Percentiles rank a stretch among this genome's conserved stretches.
phyloP scores from a whole-genome alignment of 495 filamentous ascomycete genomes.

The Aspergillus nidulans region DNA sequence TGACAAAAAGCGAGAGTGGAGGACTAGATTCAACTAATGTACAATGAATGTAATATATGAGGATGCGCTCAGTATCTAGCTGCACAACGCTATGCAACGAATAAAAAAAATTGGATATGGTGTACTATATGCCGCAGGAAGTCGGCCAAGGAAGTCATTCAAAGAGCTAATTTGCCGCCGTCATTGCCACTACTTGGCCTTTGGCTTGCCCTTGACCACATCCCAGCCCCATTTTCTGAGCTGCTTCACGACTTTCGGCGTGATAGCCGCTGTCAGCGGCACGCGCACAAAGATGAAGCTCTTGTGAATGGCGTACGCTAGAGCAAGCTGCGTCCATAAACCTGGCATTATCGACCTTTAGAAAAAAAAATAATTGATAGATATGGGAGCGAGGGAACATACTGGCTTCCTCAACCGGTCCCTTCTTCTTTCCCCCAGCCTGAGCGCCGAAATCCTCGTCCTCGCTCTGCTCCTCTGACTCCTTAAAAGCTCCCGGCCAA shows the following conservation, averaged over 20 bases:
- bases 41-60: slow-evolving; percentile 25
- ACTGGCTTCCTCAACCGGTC: slow-evolving; percentile 42
- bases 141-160: background rate
- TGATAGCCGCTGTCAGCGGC: slow-evolving; percentile 81
- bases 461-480: slow-evolving; percentile 14
- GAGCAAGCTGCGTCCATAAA: slow-evolving; percentile 82
- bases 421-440: slow-evolving; percentile 27
- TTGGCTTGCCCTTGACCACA: slow-evolving; percentile 60
- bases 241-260: slow-evolving; percentile 85
- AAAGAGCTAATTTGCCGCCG: background rate
- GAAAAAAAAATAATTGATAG: background rate
- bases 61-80: slow-evolving; percentile 13
- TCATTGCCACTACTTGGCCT: slow-evolving; percentile 24
- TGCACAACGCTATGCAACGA: slow-evolving; percentile 26
- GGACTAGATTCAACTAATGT: slow-evolving; percentile 39
- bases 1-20: slow-evolving; percentile 24
- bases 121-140: background rate
- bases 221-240: slow-evolving; percentile 81
- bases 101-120: slow-evolving; percentile 1
- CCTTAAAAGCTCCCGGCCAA: slow-evolving; percentile 21
- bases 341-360: slow-evolving; percentile 35
- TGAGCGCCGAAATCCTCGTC: slow-evolving; percentile 22
- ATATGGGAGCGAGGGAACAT: slow-evolving; percentile 30
- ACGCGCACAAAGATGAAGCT: slow-evolving; percentile 94
- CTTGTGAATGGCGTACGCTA: slow-evolving; percentile 97